Base-by-base conservation (phyloP, 2,329 filamentous ascomycete species). In the Nigrograna mackinnonii region DNA sequence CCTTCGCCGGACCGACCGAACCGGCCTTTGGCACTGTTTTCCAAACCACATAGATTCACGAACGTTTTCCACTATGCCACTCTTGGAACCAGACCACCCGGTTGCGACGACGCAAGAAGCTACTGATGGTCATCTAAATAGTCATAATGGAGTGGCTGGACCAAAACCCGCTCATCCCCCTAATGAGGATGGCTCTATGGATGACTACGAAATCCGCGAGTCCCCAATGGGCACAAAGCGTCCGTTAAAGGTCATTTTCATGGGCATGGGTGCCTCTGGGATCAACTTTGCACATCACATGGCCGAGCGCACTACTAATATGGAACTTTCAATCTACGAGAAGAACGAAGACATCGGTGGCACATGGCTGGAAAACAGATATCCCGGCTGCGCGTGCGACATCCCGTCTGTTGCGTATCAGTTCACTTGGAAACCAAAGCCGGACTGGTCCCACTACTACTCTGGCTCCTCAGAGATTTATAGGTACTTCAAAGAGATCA, bases 351-450 rank as follows among this genome's bases (percentile, higher is more conserved):
- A 72, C 46, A 70, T 66, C 2, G 63, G 62, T 7, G 63, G 62
- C 3, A 66, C 62, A 6, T 66, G 64, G 64, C 32, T 60, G 6
- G 55, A 51, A 12, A 66, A 67, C 39, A 60, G 55, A 4, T 67
- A 67, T 34, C 62, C 61, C 7, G 65, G 64, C 1, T 62, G 60
- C 35, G 64, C 62, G 14, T 67, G 64, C 34, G 64, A 68, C 52
- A 61, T 28, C 24, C 24, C 24, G 24, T 28, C 24, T 28, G 24
- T 65, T 14, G 58, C 61, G 0, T 56, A 52, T 1, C 80, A 84
- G 64, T 83, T 79, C 61, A 85, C 79, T 5, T 84, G 79, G 71
- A 73, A 76, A 33, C 75, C 77, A 4, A 85, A 84, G 54, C 76
- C 75, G 5, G 72, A 75, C 28, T 86, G 83, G 82, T 73, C 74